These are phyloP conservation scores for Fraxinus albicans DNA, from an alignment of 305 asterid genomes.

Conservation along the genomic window DNA sequence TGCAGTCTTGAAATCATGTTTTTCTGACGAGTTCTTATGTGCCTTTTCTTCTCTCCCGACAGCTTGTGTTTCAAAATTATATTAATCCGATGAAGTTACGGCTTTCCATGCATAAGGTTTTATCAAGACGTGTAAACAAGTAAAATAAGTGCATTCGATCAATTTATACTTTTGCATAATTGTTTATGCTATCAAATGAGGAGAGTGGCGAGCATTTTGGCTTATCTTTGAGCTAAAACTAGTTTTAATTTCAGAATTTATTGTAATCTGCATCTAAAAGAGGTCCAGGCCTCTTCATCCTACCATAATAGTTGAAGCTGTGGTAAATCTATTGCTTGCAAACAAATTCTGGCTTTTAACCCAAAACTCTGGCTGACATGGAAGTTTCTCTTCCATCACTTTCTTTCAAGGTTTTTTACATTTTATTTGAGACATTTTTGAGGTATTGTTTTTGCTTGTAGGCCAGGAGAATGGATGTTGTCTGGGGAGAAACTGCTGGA, in stretches of 20 bases:
- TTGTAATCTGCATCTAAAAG: background rate
- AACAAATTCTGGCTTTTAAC: background rate
- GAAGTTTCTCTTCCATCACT: constrained; percentile 4
- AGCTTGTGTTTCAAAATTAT: background rate
- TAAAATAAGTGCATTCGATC: background rate
- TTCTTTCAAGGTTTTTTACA: background rate
- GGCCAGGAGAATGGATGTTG: constrained; percentile 89
- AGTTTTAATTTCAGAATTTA: background rate
- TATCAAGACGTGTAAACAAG: background rate
- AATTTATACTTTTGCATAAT: background rate
- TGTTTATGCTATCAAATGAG: background rate
- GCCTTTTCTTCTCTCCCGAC: background rate
- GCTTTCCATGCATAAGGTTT: background rate
- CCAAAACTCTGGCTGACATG: background rate
- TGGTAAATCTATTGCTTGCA: background rate
- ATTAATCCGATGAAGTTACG: background rate
- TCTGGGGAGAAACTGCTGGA: constrained; percentile 99
- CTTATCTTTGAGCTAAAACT: background rate
- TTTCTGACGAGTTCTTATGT: constrained; percentile 1
- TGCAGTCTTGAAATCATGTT: constrained; percentile 19
- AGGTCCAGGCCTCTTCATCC: constrained; percentile 1
- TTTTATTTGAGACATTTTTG: constrained; percentile 10
- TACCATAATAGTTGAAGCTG: background rate
- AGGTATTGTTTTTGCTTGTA: constrained; percentile 16
- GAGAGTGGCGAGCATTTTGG: background rate